Evolutionary conservation across 768 basidiomycete genomes (phyloP).

Genomic region (Chlorophyllum brunneum): DNA sequence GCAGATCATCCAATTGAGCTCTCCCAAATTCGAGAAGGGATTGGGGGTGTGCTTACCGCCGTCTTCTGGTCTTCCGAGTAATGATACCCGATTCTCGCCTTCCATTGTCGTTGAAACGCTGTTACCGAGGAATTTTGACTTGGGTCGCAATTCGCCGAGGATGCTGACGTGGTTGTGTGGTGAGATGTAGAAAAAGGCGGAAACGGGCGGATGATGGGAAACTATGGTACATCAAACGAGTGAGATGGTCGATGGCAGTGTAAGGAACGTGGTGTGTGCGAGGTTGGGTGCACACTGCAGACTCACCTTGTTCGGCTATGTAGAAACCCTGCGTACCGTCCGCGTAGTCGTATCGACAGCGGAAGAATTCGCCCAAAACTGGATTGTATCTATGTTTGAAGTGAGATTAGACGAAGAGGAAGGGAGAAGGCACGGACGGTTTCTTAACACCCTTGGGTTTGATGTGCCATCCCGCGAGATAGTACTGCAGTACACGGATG

Average conservation of each 20-base stretch:
- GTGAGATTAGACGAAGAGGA: conserved; percentile 3
- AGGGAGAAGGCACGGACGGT: conserved; percentile 56
- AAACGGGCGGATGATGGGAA: conserved; percentile 92
- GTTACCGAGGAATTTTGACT: conserved; percentile 95
- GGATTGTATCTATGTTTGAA: conserved; percentile 77
- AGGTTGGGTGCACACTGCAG: conserved; percentile 11
- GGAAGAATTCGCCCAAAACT: conserved; percentile 95
- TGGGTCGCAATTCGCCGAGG: conserved; percentile 91
- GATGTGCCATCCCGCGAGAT: conserved; percentile 99
- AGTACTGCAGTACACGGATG: conserved; percentile 87
- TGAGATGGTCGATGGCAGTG: conserved; percentile 2
- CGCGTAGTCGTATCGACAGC: conserved; percentile 89
- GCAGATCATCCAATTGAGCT: neutral
- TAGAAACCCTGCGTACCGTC: conserved; percentile 92
- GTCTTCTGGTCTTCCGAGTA: conserved; percentile 82
- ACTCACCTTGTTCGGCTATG: conserved; percentile 89
- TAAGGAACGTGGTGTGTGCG: conserved; percentile 2
- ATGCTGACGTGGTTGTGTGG: conserved; percentile 86
- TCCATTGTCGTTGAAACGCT: conserved; percentile 96
- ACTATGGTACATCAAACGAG: conserved; percentile 42
- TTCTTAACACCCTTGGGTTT: conserved; percentile 99
- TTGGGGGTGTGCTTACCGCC: conserved; percentile 56
- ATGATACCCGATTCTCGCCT: conserved; percentile 84
- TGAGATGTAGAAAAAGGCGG: conserved; percentile 94
- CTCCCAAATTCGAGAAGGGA: neutral